Conservation (phyloP, 192 early-diverging fungal genomes). For the Umbelopsis vinacea region DNA sequence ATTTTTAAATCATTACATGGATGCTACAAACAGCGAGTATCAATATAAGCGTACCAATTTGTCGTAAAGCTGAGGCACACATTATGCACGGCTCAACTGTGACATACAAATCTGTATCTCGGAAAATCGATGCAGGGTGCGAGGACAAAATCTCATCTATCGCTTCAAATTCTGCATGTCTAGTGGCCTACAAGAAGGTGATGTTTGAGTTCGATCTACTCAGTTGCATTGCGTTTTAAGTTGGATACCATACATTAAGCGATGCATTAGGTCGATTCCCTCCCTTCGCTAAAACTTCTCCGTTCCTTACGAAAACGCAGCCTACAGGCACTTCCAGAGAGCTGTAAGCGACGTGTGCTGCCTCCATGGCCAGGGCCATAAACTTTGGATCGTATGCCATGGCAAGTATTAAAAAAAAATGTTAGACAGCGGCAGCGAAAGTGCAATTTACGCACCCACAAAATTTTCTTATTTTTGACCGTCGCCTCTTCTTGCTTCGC, state of each 20-base stretch:
- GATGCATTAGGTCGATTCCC: constrained; percentile 89
- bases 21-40: neutral
- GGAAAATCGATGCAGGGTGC: constrained; percentile 36
- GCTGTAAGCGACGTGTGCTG: constrained; percentile 83
- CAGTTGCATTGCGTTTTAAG: neutral
- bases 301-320: constrained; percentile 84
- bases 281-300: constrained; percentile 75
- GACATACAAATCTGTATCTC: constrained; percentile 82
- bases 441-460: too few relatives aligned
- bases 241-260: constrained; percentile 68
- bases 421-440: too few relatives aligned
- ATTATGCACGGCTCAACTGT: constrained; percentile 98
- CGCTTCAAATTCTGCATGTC: constrained; percentile 94
- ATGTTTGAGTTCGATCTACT: neutral
- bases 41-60: constrained; percentile 54
- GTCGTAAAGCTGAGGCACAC: constrained; percentile 92
- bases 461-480: too few relatives aligned
- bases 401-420: neutral
- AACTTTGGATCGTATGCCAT: constrained; percentile 30
- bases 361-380: constrained; percentile 37
- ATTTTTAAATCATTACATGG: neutral
- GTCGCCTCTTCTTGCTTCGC: neutral
- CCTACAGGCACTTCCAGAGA: constrained; percentile 94
- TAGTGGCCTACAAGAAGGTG: constrained; percentile 66
- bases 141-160: constrained; percentile 75